These are phyloP conservation scores for Jamesozyma hellenica DNA, from an alignment of 805 yeast species.

Conservation along the genomic window DNA sequence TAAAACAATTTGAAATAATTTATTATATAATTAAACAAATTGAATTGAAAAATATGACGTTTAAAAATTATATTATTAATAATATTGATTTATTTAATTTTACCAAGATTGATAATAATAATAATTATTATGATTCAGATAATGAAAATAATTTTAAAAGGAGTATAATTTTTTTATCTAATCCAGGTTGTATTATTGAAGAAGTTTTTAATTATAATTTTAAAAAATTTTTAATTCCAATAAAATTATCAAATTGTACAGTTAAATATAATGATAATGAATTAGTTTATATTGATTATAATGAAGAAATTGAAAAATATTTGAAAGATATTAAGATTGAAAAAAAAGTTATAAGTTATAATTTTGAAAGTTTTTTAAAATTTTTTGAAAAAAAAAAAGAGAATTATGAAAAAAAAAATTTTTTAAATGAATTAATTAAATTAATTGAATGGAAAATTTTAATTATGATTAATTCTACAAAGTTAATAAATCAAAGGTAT, in stretches of 20 bases:
- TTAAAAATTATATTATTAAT: conserved; percentile 22
- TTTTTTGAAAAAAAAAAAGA: conserved; percentile 4
- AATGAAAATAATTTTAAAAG: conserved; percentile 12
- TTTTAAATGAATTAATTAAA: conserved; percentile 1
- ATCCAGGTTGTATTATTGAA: conserved; percentile 18
- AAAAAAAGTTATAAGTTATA: conserved; percentile 17
- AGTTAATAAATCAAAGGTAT: conserved; percentile 34
- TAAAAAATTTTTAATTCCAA: conserved; percentile 11
- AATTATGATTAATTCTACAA: conserved; percentile 21
- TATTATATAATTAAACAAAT: conserved; percentile 22
- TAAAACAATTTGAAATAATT: conserved; percentile 21
- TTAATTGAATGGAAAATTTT: conserved; percentile 8
- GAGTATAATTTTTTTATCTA: conserved; percentile 11
- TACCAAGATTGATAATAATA: conserved; percentile 10
- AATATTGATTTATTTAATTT: conserved; percentile 22
- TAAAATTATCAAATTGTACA: conserved; percentile 24
- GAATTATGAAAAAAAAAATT: not conserved
- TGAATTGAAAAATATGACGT: conserved; percentile 22
- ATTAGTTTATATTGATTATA: conserved; percentile 23
- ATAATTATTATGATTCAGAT: too few species aligned
- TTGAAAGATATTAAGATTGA: conserved; percentile 14
- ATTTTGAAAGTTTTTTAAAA: conserved; percentile 21
- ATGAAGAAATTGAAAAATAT: conserved; percentile 25
- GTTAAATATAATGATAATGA: conserved; percentile 18
- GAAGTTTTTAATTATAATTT: conserved; percentile 5